Evolutionary conservation across 441 rosid genomes (phyloP).

Genomic region (Populus hybrid): DNA sequence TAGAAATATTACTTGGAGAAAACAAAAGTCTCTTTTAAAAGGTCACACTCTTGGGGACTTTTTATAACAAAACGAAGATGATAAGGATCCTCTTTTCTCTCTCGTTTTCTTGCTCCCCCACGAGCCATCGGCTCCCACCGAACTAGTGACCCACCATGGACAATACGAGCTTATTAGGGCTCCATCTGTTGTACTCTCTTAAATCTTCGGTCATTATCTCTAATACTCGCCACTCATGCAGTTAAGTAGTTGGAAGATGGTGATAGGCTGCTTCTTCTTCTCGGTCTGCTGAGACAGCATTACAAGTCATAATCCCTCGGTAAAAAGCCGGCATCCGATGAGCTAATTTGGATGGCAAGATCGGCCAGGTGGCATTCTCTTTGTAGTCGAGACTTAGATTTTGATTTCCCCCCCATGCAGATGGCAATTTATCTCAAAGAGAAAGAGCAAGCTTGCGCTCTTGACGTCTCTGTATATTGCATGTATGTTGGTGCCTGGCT

Average conservation of each 20-base stretch:
- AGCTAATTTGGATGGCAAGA: background rate
- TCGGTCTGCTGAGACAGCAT: background rate
- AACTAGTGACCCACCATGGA: slow-evolving; percentile 22
- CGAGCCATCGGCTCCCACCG: slow-evolving; percentile 20
- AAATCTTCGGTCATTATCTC: slow-evolving; percentile 15
- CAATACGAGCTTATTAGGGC: background rate
- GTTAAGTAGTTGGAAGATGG: slow-evolving; percentile 1
- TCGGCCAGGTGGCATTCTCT: background rate
- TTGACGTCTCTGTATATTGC: background rate
- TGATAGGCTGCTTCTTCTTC: slow-evolving; percentile 6
- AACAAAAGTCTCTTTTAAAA: background rate
- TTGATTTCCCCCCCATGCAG: no score
- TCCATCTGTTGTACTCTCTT: background rate
- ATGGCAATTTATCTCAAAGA: no score
- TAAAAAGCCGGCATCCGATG: background rate
- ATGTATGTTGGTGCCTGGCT: no score
- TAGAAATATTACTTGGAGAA: slow-evolving; percentile 7
- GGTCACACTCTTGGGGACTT: background rate
- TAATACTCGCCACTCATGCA: background rate
- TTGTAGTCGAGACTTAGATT: background rate
- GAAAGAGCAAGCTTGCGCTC: no score
- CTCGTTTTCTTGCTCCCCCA: slow-evolving; percentile 21
- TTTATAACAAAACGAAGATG: background rate
- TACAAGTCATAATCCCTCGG: background rate
- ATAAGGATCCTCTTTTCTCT: background rate